Evolutionary conservation across 2,329 filamentous ascomycete species (phyloP), one percentile per base, ranked within the genome.

Genomic region (Fusarium sarcochroum): DNA sequence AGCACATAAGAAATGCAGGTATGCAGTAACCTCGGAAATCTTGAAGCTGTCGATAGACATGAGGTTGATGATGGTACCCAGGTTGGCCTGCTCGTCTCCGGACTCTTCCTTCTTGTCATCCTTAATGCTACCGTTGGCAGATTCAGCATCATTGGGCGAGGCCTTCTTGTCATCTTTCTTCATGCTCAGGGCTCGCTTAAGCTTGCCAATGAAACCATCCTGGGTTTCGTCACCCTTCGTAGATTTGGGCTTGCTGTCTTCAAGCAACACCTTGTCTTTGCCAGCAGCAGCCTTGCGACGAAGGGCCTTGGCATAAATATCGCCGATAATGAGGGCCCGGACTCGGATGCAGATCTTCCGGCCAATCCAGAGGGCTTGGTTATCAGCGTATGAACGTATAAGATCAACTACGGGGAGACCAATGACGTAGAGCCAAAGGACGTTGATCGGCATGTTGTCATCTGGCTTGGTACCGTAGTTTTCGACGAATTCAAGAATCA

Each of bases 31-130:
- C 77, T 99, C 96, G 66, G 93, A 92, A 56, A 99, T 93, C 82
- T 99, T 99, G 88, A 98, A 98, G 47, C 95, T 98, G 83, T 99
- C 97, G 40, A 99, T 97, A 13, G 96, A 97, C 96, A 99, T 99
- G 70, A 99, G 85, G 79, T 98, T 99, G 83, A 99, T 99, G 75
- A 99, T 98, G n/a, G 96, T 97, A 66, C 97, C 96, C 50, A 97
- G 86, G 64, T 96, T 98, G 38, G 94, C 95, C 81, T 97, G 93
- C 59, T 91, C 87, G 65, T 93, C 90, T 18, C 81, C 71, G 23
- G 64, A 68, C 14, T 69, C 76, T 3, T 72, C 72, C 52, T 82
- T 78, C 54, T 78, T 78, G 40, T 79, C 73, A 23, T 76, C 76
- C 58, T 81, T 81, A 38, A 74, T 52, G n/a, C 73, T 70, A 30